A percentile compares a stretch with the other conserved stretches of the same genome.
Conservation (phyloP, 441 rosid genomes). For the Bocquillonia castaneifolia region DNA sequence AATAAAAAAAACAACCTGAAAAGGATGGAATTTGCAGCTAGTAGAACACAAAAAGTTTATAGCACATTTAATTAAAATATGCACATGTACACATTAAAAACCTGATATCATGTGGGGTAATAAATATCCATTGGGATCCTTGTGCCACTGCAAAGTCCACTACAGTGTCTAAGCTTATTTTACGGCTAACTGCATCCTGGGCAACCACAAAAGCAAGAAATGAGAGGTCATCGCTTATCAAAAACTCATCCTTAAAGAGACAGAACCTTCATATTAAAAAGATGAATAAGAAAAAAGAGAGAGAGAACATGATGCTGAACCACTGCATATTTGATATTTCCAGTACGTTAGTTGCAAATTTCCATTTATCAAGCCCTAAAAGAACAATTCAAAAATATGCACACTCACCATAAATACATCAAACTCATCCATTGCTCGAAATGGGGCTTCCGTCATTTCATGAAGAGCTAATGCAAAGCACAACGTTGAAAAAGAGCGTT, state of each 20-base stretch:
- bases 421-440: constrained; percentile 99
- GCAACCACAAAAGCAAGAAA: constrained; percentile 23
- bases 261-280: neutral
- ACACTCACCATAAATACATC: constrained; percentile 88
- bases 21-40: neutral
- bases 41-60: neutral
- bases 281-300: no score
- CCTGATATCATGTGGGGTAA: constrained; percentile 98
- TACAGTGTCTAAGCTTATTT: constrained; percentile 84
- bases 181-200: constrained; percentile 95
- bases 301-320: no score
- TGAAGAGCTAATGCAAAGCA: constrained; percentile 95
- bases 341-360: neutral
- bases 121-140: constrained; percentile 95
- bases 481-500: constrained; percentile 94
- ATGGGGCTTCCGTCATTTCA: constrained; percentile 89
- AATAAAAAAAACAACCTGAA: neutral
- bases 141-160: constrained; percentile 80
- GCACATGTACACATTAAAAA: constrained; percentile 24
- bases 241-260: neutral
- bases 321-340: neutral
- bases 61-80: neutral
- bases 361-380: constrained; percentile 3
- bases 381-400: neutral
- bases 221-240: neutral